Evolutionary conservation across 1,284 basidiomycete species (phyloP).

Genomic region (Sutorius eximius): DNA sequence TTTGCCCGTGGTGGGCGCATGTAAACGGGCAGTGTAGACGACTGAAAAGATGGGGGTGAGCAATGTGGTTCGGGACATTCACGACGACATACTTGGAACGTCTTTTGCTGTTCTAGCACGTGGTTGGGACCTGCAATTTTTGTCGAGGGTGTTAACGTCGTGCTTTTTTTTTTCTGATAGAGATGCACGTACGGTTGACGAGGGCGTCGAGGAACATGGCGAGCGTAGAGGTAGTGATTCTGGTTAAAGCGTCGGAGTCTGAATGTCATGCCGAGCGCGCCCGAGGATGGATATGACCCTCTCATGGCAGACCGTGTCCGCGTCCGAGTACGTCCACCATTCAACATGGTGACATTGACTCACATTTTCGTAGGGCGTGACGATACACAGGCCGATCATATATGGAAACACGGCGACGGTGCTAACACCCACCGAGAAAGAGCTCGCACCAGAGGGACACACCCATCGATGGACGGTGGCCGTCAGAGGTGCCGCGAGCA

Average conservation of each 20-base stretch:
- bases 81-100: conserved; percentile 54
- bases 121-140: conserved; percentile 52
- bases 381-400: conserved; percentile 88
- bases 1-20: conserved; percentile 47
- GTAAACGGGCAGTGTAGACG: conserved; percentile 44
- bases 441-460: conserved; percentile 65
- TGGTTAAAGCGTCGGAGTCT: conserved; percentile 29
- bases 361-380: conserved; percentile 65
- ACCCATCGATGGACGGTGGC: conserved; percentile 98
- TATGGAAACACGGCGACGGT: conserved; percentile 95
- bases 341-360: not conserved
- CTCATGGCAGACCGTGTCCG: conserved; percentile 68
- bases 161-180: not conserved
- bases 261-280: conserved; percentile 31
- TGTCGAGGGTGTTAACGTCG: not conserved
- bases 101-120: conserved; percentile 62
- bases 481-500: conserved; percentile 76
- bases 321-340: conserved; percentile 56
- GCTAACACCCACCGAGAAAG: conserved; percentile 75
- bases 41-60: conserved; percentile 25
- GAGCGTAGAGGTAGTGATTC: not conserved
- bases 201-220: conserved; percentile 56
- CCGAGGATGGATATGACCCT: conserved; percentile 20
- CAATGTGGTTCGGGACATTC: not conserved
- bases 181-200: conserved; percentile 45